Conservation (phyloP, 2,329 filamentous ascomycete species). For the Xylariaceae sp. region DNA sequence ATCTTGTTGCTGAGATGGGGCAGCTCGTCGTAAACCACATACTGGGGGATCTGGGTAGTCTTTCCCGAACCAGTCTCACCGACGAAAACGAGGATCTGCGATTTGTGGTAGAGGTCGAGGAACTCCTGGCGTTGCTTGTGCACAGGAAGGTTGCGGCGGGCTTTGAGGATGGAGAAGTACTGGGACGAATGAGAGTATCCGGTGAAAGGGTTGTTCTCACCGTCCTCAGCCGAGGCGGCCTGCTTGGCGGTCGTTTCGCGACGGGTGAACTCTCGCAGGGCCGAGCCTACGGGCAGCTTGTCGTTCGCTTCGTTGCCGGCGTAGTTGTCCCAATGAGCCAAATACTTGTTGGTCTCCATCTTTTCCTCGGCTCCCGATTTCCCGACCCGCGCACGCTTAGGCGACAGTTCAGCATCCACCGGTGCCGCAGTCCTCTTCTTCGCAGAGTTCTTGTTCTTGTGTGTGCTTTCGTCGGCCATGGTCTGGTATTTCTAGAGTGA, state of each 20-base stretch:
- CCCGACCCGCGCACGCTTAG: slow-evolving; percentile 31
- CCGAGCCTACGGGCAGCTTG: slow-evolving; percentile 35
- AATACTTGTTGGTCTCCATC: slow-evolving; percentile 66
- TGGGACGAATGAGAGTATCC: slow-evolving; percentile 67
- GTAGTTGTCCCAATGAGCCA: slow-evolving; percentile 72
- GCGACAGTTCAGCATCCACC: slow-evolving; percentile 18
- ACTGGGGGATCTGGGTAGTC: slow-evolving; percentile 98
- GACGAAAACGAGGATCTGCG: slow-evolving; percentile 95
- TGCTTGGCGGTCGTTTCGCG: slow-evolving; percentile 75
- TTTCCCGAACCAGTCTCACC: slow-evolving; percentile 99
- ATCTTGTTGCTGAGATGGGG: slow-evolving; percentile 82
- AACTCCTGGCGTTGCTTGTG: slow-evolving; percentile 93
- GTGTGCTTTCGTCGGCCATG: slow-evolving; percentile 20
- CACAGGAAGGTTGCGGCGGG: slow-evolving; percentile 79
- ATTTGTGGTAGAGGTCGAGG: slow-evolving; percentile 83
- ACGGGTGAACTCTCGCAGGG: slow-evolving; percentile 63
- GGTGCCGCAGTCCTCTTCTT: slow-evolving; percentile 29
- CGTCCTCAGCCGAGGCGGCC: slow-evolving; percentile 70
- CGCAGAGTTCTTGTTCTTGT: slow-evolving; percentile 21
- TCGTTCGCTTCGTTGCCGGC: slow-evolving; percentile 35
- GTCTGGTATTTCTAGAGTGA: background rate
- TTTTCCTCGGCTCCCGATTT: slow-evolving; percentile 28
- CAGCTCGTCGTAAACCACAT: slow-evolving; percentile 94
- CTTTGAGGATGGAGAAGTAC: slow-evolving; percentile 87
- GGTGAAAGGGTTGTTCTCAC: slow-evolving; percentile 81